Evolutionary conservation across 2,329 filamentous ascomycete genomes (phyloP).

Genomic region (Mollisiaceae sp.): DNA sequence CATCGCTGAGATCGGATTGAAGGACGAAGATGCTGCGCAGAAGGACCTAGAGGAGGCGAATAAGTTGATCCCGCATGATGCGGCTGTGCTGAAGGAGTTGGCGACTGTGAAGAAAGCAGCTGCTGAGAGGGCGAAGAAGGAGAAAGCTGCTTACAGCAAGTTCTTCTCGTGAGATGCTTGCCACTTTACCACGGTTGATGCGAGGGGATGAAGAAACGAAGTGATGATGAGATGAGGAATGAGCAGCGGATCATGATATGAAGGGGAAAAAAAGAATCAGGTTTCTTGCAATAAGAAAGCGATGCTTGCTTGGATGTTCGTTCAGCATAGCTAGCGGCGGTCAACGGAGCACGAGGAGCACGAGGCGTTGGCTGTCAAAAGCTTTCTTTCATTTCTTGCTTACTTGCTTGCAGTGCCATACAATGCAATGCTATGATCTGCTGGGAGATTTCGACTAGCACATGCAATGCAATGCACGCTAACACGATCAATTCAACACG

Average conservation of each 20-base stretch:
- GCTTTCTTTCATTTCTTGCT: not conserved
- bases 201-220: not conserved
- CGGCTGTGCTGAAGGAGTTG: constrained; percentile 76
- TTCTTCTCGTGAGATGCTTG: constrained; percentile 64
- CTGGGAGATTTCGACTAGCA: not conserved
- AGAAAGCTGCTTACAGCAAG: constrained; percentile 92
- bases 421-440: constrained; percentile 1
- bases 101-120: constrained; percentile 77
- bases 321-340: not conserved
- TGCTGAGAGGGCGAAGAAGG: constrained; percentile 77
- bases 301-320: not conserved
- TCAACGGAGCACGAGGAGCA: not conserved
- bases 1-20: constrained; percentile 73
- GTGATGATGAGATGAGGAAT: not conserved
- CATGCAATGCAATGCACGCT: constrained; percentile 4
- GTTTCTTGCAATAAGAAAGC: not conserved
- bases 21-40: constrained; percentile 84
- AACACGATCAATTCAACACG: constrained; percentile 16
- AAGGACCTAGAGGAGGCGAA: constrained; percentile 77
- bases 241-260: not conserved
- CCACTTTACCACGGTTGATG: not conserved
- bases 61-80: constrained; percentile 75
- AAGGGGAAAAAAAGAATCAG: not conserved
- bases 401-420: not conserved
- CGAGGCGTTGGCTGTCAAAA: constrained; percentile 1